Evolutionary conservation across 2,329 filamentous ascomycete genomes (phyloP), one percentile per base, ranked within the genome.

Genomic region (Zasmidium cellare): DNA sequence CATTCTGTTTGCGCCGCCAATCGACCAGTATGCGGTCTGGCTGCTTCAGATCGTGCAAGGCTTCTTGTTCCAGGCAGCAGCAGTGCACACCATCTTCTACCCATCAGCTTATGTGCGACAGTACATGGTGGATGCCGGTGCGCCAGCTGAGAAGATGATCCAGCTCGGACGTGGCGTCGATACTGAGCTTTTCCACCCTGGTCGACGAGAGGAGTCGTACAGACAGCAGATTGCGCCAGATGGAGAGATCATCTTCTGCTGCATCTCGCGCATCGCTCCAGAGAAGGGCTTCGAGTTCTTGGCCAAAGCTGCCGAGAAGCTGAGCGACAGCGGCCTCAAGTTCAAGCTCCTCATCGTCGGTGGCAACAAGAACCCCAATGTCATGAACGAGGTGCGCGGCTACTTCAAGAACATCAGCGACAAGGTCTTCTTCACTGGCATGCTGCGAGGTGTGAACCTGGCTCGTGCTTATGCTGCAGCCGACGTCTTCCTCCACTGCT

Each of bases 231-330:
- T 89, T 23, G 85, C 85, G 0, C 85, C 85, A 0, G 79, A 83
- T 51, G 83, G 82, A 41, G 85, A 89, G 69, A 76, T 86, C 59
- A 82, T 90, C 47, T 80, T 90, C 23, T 79, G 87, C 53, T 88
- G 83, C 31, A 86, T 89, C 9, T 86, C 85, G 2, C 82, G 87
- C 25, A 77, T 90, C 22, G 87, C 87, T 0, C 85, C 85, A 1
- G 87, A 90, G 69, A 90, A 90, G 68, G 87, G 87, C 0, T 89
- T 89, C 65, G 83, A 84, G 47, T 90, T 89, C 66, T 76, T 90
- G 22, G 83, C 86, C 3, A 73, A 80, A 52, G 84, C 77, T 1
- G 82, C 81, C 12, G 75, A 74, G 44, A 77, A 79, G 57, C 74
- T 90, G n/a, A 81, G 83, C 44, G 76, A 77, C 11, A 78, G 79